Conservation (phyloP, 2,329 filamentous ascomycete genomes). For the Aspergillus fijiensis region DNA sequence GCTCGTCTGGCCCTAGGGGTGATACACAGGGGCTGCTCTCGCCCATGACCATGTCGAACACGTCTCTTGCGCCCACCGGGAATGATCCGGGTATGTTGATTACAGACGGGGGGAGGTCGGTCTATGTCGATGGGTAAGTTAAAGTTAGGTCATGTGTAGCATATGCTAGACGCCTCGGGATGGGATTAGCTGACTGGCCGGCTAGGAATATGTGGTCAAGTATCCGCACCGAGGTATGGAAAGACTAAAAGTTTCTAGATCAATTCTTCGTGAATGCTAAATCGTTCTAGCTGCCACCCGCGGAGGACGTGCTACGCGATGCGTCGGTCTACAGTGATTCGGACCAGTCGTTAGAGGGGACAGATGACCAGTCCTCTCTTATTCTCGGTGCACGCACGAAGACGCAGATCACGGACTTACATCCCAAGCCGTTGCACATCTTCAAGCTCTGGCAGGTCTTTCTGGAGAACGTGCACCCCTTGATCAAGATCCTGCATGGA, state of each 20-base stretch:
- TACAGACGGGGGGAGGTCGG: slow-evolving; percentile 4
- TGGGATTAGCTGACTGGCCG: background rate
- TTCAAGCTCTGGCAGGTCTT: slow-evolving; percentile 63
- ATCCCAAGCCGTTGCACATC: slow-evolving; percentile 26
- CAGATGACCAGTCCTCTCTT: slow-evolving; percentile 1
- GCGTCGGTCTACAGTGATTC: slow-evolving; percentile 2
- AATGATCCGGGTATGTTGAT: slow-evolving; percentile 2
- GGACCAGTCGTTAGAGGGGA: background rate
- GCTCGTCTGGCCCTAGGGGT: background rate
- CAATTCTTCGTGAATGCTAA: background rate
- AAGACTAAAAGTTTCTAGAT: background rate
- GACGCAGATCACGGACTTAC: slow-evolving; percentile 10
- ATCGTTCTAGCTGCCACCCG: slow-evolving; percentile 1
- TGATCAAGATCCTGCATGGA: slow-evolving; percentile 66
- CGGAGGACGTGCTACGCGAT: slow-evolving; percentile 7
- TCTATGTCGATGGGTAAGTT: slow-evolving; percentile 8
- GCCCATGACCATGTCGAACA: background rate
- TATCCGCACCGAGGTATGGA: slow-evolving; percentile 8
- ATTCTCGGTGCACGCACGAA: background rate
- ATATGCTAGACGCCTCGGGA: background rate
- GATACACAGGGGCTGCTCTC: background rate
- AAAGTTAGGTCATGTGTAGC: background rate
- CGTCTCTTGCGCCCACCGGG: background rate
- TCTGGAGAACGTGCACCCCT: slow-evolving; percentile 66
- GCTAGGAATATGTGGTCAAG: slow-evolving; percentile 10